Evolutionary conservation across 2,329 filamentous ascomycete species (phyloP).

Genomic region (Fusarium subtropicale): DNA sequence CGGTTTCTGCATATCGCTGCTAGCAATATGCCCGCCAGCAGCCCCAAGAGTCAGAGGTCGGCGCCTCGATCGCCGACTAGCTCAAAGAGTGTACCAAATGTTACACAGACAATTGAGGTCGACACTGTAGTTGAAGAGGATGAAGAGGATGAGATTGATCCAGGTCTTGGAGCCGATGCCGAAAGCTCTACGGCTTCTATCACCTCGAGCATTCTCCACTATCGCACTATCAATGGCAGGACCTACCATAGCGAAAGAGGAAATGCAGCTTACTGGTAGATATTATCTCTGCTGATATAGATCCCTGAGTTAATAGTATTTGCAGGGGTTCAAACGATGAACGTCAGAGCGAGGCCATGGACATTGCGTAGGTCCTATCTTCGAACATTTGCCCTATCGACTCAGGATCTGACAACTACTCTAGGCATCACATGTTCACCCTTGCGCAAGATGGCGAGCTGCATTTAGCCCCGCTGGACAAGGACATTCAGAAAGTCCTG

Average conservation of each 20-base stretch:
- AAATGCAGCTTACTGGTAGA: constrained; percentile 24
- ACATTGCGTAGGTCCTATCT: constrained; percentile 12
- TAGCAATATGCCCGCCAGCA: neutral
- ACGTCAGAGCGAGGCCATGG: constrained; percentile 23
- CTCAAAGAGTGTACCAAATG: neutral
- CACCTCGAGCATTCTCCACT: constrained; percentile 24
- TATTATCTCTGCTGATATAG: accelerated
- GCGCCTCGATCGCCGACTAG: neutral
- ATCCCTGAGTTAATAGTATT: neutral
- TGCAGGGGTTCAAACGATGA: constrained; percentile 20
- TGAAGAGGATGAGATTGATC: constrained; percentile 8
- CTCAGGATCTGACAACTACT: neutral
- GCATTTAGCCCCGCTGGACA: constrained; percentile 4
- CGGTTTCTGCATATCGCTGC: neutral
- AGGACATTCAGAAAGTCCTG: neutral
- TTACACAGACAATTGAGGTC: constrained; percentile 1
- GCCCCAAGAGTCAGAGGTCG: constrained; percentile 13
- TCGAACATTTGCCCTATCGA: neutral
- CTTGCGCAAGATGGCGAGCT: constrained; percentile 18
- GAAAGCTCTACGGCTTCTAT: constrained; percentile 23
- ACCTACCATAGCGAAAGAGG: constrained; percentile 24
- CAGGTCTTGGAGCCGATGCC: constrained; percentile 10
- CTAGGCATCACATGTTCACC: constrained; percentile 22
- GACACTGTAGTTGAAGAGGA: constrained; percentile 7
- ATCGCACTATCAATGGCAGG: constrained; percentile 21